Evolutionary conservation across 768 basidiomycete genomes (phyloP), one percentile per base, ranked within the genome.

Genomic region (Agaricus blazei): DNA sequence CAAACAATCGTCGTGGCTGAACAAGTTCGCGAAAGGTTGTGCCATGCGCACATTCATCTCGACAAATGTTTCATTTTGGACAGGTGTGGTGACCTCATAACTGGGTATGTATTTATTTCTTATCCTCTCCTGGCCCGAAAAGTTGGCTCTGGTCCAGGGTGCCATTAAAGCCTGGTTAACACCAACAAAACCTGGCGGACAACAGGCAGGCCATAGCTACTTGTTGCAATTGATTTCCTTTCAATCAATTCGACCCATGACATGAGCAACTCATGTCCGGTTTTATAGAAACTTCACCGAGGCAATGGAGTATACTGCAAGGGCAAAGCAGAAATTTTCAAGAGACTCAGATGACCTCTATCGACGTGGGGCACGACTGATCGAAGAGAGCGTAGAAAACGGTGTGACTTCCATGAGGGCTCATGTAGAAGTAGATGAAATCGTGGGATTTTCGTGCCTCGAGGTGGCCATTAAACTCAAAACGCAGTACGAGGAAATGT

Each of bases 1-100:
- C 40, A 41, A 29, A n/a, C n/a, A 48, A 28, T 42, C 29, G 27
- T 42, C 26, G 37, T 41, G 28, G 52, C 56, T 62, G 48, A 60
- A 58, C 53, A 34, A 11, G 46, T 46, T 47, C 55, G 36, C 24
- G 45, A 37, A 55, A 71, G 68, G 59, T 60, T 85, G 49, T 84
- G 82, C 64, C 83, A 84, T 67, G 75, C 81, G 19, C 83, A 85
- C 61, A 79, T 87, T 60, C 84, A 84, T 66, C 74, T 86, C 31
- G 84, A 86, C 71, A 84, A 87, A 67, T 85, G 82, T 67, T 84
- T 84, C 64, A 79, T 87, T 48, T 70, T 87, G 53, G 78, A 78
- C 59, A 68, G 75, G 65, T 83, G 81, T 58, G 75, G 74, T 50
- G 67, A 74, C 23, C 74, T 85, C 42, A 61, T 73, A 24, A 75